These are phyloP conservation scores for Alternaria postmessia DNA, from an alignment of 2,329 filamentous ascomycete species.

Conservation along the genomic window DNA sequence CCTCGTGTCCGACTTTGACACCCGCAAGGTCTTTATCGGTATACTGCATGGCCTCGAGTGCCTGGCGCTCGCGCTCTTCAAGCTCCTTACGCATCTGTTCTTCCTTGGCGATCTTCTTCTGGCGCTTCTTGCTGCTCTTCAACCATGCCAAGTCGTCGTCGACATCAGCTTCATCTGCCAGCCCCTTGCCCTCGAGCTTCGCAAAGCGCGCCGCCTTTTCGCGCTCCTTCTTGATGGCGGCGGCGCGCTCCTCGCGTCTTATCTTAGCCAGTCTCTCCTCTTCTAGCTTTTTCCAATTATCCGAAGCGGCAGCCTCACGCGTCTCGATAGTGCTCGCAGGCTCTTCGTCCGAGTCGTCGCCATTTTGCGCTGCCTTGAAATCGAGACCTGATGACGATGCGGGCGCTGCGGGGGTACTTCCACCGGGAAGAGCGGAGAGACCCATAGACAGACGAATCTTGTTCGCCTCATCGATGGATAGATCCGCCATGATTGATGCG, in stretches of 20 bases:
- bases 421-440: conserved; percentile 86
- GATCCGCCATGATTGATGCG: conserved; percentile 40
- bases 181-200: conserved; percentile 79
- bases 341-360: conserved; percentile 69
- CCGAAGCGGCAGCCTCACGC: conserved; percentile 74
- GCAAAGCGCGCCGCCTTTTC: conserved; percentile 81
- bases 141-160: conserved; percentile 87
- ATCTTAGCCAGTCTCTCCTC: conserved; percentile 77
- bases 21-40: conserved; percentile 86
- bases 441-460: conserved; percentile 88
- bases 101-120: conserved; percentile 84
- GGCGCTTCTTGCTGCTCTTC: conserved; percentile 87
- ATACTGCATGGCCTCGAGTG: conserved; percentile 71
- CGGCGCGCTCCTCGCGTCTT: conserved; percentile 80
- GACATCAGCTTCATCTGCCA: conserved; percentile 77
- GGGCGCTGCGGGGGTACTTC: conserved; percentile 62
- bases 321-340: conserved; percentile 84
- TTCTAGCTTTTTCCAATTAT: conserved; percentile 75
- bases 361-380: conserved; percentile 63
- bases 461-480: conserved; percentile 86
- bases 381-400: conserved; percentile 60
- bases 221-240: conserved; percentile 84
- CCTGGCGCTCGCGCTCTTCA: conserved; percentile 73
- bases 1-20: conserved; percentile 89
- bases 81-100: conserved; percentile 77